A percentile compares a stretch with the other conserved stretches of the same genome.
Conservation (phyloP, 306 rosid genomes). For the Pterocarpus macrocarpus region DNA sequence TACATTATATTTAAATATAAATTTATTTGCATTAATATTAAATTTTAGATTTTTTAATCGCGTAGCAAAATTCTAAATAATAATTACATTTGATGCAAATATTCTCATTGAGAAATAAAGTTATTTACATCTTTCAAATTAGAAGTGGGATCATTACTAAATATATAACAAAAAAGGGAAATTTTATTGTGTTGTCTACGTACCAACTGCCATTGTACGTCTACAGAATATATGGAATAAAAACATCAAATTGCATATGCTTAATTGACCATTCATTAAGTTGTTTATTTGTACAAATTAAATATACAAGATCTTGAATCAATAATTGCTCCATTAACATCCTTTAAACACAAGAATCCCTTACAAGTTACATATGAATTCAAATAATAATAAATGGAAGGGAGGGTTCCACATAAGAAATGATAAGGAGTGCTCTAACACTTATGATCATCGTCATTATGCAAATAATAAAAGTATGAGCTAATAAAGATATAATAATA, state of each 20-base stretch:
- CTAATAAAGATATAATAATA: constrained; percentile 12
- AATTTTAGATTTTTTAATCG: too few species aligned
- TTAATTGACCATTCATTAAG: neutral
- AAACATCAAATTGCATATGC: constrained; percentile 11
- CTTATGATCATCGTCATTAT: constrained; percentile 42
- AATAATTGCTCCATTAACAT: constrained; percentile 38
- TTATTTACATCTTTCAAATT: neutral
- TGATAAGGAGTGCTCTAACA: constrained; percentile 40
- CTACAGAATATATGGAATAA: constrained; percentile 2
- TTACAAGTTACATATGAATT: neutral
- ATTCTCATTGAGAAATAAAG: neutral
- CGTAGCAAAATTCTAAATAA: too few species aligned
- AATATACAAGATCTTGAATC: constrained; percentile 25
- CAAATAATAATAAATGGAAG: neutral
- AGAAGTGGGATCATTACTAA: neutral
- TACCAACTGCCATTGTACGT: neutral
- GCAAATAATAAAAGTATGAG: neutral
- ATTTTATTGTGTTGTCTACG: neutral
- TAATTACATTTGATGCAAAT: neutral
- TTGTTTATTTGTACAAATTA: constrained; percentile 33
- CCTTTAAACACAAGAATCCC: constrained; percentile 45
- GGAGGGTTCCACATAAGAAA: constrained; percentile 36
- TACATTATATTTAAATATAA: too few species aligned
- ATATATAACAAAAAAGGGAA: neutral
- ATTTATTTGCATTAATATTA: too few species aligned